Percentiles rank a stretch among this genome's conserved stretches.
These are phyloP conservation scores for Phascolomyces articulosus DNA, from an alignment of 371 early-diverging fungal species.

Conservation along the genomic window DNA sequence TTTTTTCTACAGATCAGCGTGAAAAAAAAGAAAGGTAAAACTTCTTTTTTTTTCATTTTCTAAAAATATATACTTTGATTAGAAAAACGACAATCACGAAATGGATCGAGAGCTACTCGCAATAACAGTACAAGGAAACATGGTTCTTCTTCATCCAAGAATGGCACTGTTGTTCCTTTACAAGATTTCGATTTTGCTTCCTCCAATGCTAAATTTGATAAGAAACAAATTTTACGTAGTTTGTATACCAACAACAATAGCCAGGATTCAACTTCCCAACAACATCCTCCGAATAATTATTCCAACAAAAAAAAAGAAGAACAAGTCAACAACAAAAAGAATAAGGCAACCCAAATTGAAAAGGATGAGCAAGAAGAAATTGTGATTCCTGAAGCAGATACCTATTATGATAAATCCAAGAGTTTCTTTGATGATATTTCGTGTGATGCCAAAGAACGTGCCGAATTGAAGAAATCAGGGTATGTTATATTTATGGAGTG, in stretches of 20 bases:
- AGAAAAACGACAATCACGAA: background rate
- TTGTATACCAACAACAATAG: slow-evolving; percentile 27
- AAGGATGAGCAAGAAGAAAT: slow-evolving; percentile 45
- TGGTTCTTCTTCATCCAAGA: background rate
- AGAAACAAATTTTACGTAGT: slow-evolving; percentile 74
- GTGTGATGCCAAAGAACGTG: slow-evolving; percentile 86
- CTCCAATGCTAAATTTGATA: slow-evolving; percentile 89
- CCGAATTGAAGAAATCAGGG: slow-evolving; percentile 30
- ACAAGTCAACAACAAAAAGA: background rate
- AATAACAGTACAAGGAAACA: background rate
- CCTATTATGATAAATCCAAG: slow-evolving; percentile 62
- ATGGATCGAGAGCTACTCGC: background rate
- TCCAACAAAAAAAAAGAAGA: background rate
- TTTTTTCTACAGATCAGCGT: no score
- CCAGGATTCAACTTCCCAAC: background rate
- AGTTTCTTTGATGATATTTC: slow-evolving; percentile 96
- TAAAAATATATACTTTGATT: no score
- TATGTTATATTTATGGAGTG: background rate
- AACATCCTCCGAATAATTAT: background rate
- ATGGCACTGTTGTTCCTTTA: slow-evolving; percentile 47
- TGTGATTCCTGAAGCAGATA: slow-evolving; percentile 49
- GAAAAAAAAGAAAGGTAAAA: no score
- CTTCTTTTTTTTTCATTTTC: no score
- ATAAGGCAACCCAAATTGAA: background rate
- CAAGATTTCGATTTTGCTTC: slow-evolving; percentile 91